Conservation (phyloP, 129 eudicot species). For the Flaveria sonorensis region DNA sequence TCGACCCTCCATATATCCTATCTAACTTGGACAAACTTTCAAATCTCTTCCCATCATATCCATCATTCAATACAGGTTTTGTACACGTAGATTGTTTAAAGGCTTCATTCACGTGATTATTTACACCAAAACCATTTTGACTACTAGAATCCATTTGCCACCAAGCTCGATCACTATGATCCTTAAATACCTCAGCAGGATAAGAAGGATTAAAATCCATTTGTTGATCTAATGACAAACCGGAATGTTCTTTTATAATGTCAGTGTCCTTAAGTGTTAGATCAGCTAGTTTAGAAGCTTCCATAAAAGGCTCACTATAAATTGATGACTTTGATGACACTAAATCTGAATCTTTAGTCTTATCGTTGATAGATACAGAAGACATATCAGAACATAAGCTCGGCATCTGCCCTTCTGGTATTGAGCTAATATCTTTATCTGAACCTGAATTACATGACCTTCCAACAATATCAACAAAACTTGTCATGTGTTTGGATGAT, state of each 20-base stretch:
- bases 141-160: conserved; percentile 37
- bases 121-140: conserved; percentile 39
- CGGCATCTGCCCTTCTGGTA: conserved; percentile 41
- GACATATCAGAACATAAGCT: conserved; percentile 54
- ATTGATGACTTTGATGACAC: conserved; percentile 35
- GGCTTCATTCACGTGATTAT: conserved; percentile 40
- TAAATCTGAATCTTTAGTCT: conserved; percentile 32
- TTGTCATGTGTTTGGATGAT: conserved; percentile 55
- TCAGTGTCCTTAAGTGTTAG: conserved; percentile 29
- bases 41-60: conserved; percentile 59
- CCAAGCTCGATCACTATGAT: conserved; percentile 32
- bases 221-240: conserved; percentile 25
- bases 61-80: conserved; percentile 42
- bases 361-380: conserved; percentile 47
- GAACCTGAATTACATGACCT: conserved; percentile 48
- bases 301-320: conserved; percentile 45
- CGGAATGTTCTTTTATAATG: conserved; percentile 34
- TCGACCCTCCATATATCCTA: conserved; percentile 65
- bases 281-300: conserved; percentile 40
- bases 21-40: conserved; percentile 72
- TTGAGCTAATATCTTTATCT: conserved; percentile 51
- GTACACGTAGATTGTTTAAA: conserved; percentile 39
- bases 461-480: conserved; percentile 81
- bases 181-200: conserved; percentile 37
- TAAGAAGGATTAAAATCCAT: conserved; percentile 32